Evolutionary conservation across 164 flowering plant species (phyloP), one percentile per base, ranked within the genome.

Genomic region (Umbilicus rupestris): DNA sequence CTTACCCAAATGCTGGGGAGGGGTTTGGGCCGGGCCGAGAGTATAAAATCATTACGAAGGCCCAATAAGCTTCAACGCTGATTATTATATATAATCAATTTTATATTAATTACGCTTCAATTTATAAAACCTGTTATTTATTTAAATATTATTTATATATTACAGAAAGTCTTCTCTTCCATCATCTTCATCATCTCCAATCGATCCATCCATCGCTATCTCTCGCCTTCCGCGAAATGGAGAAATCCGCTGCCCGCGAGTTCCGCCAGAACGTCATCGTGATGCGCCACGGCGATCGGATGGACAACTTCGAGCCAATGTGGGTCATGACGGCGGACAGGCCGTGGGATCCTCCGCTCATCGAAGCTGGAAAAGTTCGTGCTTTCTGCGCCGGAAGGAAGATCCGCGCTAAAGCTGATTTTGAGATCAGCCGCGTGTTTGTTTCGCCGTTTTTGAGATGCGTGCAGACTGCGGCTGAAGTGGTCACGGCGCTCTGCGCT

Each of bases 221-320:
- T 7, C 6, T 7, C 44, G 10, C 44, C 37, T 35, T 35, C 37
- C 37, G 37, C 37, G 7, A 7, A 41, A 41, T 41, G 44, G 44
- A 41, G 15, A 41, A 41, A 41, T 41, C 44, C 16, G 59, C 30
- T 3, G 2, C 46, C 31, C 45, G 24, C 28, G 31, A 64, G 30
- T 58, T 20, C 28, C n/a, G 64, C 42, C 95, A 92, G 67, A 79
- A 87, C 80, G 79, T 93, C 39, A 67, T 93, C 74, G 89, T 93
- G 7, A 93, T 90, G 96, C 71, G 98, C 26, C 98, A 93, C 73
- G 97, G 97, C 17, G 94, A 93, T 68, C 87, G 98, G 65, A 14
- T 83, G 44, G 96, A 93, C 82, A 80, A 80, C 75, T 57, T 69
- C 68, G 92, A 81, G 37, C 87, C 88, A 6, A 60, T 75, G 39